These are phyloP conservation scores for Ogataea degrootiae DNA, from an alignment of 805 yeast genomes.

Conservation along the genomic window DNA sequence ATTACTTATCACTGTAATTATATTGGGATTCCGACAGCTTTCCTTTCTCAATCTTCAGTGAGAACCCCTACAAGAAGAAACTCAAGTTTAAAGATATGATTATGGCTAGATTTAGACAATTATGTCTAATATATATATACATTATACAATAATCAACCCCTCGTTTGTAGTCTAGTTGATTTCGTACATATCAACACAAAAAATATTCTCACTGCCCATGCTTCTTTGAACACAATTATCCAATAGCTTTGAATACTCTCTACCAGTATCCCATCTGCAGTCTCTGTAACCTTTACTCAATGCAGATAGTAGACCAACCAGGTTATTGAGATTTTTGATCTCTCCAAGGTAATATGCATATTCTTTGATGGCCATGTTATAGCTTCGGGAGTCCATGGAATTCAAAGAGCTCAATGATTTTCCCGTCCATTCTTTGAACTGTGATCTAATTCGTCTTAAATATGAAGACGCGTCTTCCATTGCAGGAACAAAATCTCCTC, in stretches of 20 bases:
- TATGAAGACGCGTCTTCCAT: constrained; percentile 46
- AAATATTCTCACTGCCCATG: constrained; percentile 42
- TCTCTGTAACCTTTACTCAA: constrained; percentile 33
- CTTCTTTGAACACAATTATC: constrained; percentile 48
- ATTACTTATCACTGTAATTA: no score
- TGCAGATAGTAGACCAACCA: constrained; percentile 47
- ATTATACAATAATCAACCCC: not conserved
- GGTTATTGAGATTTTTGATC: constrained; percentile 38
- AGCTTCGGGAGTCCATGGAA: constrained; percentile 1
- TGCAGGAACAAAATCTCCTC: constrained; percentile 22
- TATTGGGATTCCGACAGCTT: no score
- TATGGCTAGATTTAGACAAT: no score
- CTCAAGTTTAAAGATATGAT: no score
- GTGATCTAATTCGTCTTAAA: constrained; percentile 39
- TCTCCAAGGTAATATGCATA: constrained; percentile 32
- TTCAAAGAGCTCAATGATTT: constrained; percentile 7
- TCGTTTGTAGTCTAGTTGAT: not conserved
- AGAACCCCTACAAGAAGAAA: no score
- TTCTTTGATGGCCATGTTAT: constrained; percentile 23
- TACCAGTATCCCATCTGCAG: constrained; percentile 51
- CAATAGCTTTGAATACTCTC: constrained; percentile 47
- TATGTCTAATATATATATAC: not conserved
- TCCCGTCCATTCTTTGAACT: constrained; percentile 27
- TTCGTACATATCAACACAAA: constrained; percentile 47
- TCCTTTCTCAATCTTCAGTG: no score